Percentiles rank a stretch among this genome's conserved stretches.
Evolutionary conservation across 495 filamentous ascomycete species (phyloP).

Genomic region (Parmelia sp.): DNA sequence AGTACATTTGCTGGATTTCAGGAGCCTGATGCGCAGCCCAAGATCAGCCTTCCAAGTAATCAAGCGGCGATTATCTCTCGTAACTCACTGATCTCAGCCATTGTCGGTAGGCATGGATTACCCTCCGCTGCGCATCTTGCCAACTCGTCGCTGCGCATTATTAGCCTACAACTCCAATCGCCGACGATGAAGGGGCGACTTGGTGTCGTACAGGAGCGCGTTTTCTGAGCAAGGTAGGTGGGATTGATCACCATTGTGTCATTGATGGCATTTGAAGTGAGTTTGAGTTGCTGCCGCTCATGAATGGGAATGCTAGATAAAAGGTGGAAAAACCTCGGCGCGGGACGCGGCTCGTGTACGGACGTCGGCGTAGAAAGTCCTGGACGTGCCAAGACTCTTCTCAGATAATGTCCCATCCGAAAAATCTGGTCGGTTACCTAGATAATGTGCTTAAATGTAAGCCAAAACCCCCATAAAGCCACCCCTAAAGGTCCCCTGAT

Average conservation of each 20-base stretch:
- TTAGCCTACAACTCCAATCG: slow-evolving; percentile 9
- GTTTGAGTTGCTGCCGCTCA: neutral
- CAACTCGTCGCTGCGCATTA: slow-evolving; percentile 67
- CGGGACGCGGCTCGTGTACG: no score
- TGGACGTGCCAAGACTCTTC: no score
- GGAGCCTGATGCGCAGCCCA: slow-evolving; percentile 57
- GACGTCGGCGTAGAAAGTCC: no score
- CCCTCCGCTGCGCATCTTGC: slow-evolving; percentile 74
- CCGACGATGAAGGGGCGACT: slow-evolving; percentile 4
- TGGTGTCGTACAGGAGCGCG: slow-evolving; percentile 72
- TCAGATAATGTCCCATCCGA: no score
- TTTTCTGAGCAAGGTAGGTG: slow-evolving; percentile 83
- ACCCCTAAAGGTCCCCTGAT: no score
- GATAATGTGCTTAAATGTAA: no score
- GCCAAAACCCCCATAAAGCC: no score
- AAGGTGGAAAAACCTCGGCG: neutral
- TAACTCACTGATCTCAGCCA: slow-evolving; percentile 74
- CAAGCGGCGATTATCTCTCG: neutral
- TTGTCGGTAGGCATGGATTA: slow-evolving; percentile 79
- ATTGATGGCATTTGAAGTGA: neutral
- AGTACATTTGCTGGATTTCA: slow-evolving; percentile 95
- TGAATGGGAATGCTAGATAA: neutral
- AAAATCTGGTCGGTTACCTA: no score
- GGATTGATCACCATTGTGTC: slow-evolving; percentile 73
- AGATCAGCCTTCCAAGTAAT: slow-evolving; percentile 1